phyloP scores from a whole-genome alignment of 306 rosid species.

The Benincasa hispida region DNA sequence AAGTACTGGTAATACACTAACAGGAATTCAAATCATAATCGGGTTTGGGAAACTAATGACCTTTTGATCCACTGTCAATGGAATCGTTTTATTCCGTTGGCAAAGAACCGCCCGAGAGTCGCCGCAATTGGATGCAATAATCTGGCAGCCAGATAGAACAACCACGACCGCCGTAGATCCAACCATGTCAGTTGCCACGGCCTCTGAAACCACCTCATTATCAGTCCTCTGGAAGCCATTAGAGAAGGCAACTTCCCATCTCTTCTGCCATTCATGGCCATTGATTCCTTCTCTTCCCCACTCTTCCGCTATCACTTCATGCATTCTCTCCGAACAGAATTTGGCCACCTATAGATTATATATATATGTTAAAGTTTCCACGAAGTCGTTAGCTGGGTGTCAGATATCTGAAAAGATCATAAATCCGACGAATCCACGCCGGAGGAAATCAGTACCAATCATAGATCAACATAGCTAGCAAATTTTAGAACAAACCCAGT shows the following conservation, averaged over 20 bases:
- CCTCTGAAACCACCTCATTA: slow-evolving; percentile 31
- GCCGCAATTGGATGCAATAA: slow-evolving; percentile 78
- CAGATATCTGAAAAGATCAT: background rate
- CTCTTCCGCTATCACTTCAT: slow-evolving; percentile 65
- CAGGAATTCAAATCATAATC: background rate
- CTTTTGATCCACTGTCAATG: slow-evolving; percentile 87
- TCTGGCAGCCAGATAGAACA: slow-evolving; percentile 77
- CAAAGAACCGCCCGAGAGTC: slow-evolving; percentile 77
- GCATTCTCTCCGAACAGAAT: slow-evolving; percentile 75
- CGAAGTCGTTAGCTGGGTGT: slow-evolving; percentile 13
- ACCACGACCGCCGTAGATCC: slow-evolving; percentile 81
- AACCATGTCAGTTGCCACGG: slow-evolving; percentile 73
- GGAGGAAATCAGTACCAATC: background rate
- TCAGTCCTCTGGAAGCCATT: slow-evolving; percentile 66
- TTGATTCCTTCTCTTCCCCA: slow-evolving; percentile 38
- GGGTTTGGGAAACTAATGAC: slow-evolving; percentile 16
- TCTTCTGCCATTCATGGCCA: slow-evolving; percentile 52
- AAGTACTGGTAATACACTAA: background rate
- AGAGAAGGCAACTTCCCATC: slow-evolving; percentile 61
- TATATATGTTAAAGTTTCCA: slow-evolving; percentile 9
- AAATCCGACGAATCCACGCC: background rate
- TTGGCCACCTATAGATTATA: slow-evolving; percentile 54
- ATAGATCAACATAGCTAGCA: background rate
- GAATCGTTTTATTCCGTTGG: slow-evolving; percentile 62
- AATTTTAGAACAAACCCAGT: background rate